These are phyloP conservation scores for Pulveroboletus sp. DNA, from an alignment of 768 basidiomycete genomes.

Conservation along the genomic window DNA sequence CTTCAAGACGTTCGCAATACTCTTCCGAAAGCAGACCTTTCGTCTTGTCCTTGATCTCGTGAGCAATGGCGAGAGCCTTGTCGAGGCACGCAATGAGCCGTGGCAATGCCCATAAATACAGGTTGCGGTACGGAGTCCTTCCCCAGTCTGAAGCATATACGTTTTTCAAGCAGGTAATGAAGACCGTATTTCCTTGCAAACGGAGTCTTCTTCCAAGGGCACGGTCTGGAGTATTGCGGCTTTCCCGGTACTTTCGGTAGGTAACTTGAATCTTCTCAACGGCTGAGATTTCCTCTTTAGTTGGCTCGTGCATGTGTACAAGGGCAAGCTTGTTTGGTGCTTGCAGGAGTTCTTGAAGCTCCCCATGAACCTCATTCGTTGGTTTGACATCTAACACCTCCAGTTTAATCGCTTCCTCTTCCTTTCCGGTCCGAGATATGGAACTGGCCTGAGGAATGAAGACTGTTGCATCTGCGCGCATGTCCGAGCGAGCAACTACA, in stretches of 20 bases:
- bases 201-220: constrained; percentile 14
- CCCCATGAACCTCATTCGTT: constrained; percentile 8
- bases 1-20: constrained; percentile 37
- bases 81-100: constrained; percentile 43
- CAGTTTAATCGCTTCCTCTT: background rate
- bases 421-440: background rate
- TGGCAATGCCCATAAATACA: constrained; percentile 39
- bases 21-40: constrained; percentile 30
- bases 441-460: constrained; percentile 13
- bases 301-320: constrained; percentile 16
- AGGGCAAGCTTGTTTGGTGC: constrained; percentile 12
- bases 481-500: constrained; percentile 11
- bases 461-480: constrained; percentile 14
- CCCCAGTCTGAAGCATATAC: constrained; percentile 29
- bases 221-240: background rate
- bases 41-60: constrained; percentile 28
- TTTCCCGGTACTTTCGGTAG: constrained; percentile 9
- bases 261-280: constrained; percentile 23
- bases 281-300: constrained; percentile 26
- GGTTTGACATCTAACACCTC: background rate
- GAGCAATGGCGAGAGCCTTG: constrained; percentile 21
- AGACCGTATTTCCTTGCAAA: constrained; percentile 26
- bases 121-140: constrained; percentile 30
- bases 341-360: constrained; percentile 9
- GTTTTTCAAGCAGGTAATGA: constrained; percentile 26